Conservation (phyloP, 495 filamentous ascomycete genomes). For the Trypethelium eluteriae region DNA sequence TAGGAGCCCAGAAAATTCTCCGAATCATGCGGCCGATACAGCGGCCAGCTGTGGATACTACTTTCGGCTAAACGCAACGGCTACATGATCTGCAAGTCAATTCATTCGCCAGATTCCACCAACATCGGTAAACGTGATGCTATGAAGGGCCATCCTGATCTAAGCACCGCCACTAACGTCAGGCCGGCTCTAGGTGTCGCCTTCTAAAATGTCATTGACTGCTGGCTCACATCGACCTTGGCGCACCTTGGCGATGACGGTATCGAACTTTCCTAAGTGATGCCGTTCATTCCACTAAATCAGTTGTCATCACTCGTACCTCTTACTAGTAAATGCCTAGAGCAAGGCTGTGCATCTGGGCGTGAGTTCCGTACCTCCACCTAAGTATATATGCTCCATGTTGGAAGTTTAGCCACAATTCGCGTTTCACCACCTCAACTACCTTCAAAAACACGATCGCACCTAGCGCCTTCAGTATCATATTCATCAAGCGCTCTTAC, state of each 20-base stretch:
- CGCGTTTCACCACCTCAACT: background rate
- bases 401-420: background rate
- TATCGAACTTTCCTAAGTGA: background rate
- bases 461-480: too few relatives aligned
- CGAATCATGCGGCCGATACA: too few relatives aligned
- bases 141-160: too few relatives aligned
- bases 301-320: background rate
- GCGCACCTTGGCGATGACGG: slow-evolving; percentile 1
- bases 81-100: too few relatives aligned
- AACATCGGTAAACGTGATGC: too few relatives aligned
- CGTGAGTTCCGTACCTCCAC: background rate
- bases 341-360: background rate
- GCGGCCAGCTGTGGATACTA: too few relatives aligned
- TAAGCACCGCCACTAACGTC: background rate
- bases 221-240: background rate
- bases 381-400: background rate
- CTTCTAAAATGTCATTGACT: background rate
- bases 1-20: too few relatives aligned
- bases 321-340: background rate
- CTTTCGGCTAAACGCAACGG: too few relatives aligned
- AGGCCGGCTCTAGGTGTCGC: background rate
- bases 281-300: too few relatives aligned
- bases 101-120: too few relatives aligned
- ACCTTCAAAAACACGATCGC: background rate
- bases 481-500: background rate